Conservation (phyloP, 1,284 basidiomycete genomes). For the Violaceomyces palustris region DNA sequence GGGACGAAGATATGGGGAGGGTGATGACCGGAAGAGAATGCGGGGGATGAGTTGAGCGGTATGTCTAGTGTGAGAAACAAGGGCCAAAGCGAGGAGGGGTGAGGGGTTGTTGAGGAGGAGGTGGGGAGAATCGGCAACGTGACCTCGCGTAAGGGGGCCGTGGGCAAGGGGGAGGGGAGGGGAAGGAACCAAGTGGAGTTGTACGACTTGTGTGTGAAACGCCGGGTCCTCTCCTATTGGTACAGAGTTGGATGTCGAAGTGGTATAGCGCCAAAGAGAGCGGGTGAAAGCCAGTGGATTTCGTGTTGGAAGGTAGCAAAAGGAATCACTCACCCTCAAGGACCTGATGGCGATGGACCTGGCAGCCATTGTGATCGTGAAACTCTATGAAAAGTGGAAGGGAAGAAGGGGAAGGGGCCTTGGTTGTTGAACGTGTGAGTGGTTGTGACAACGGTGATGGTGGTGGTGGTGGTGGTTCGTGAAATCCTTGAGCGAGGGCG, state of each 20-base stretch:
- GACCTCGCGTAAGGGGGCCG: background rate
- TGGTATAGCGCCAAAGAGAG: background rate
- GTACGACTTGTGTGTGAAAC: conserved; percentile 16
- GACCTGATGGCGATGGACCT: conserved; percentile 26
- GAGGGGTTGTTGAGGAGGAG: conserved; percentile 18
- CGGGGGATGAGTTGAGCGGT: conserved; percentile 16
- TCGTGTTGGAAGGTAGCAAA: no score
- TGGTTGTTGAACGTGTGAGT: no score
- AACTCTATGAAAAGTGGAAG: no score
- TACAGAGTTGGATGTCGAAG: background rate
- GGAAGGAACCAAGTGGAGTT: conserved; percentile 5
- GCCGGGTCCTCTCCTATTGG: background rate
- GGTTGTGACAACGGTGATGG: no score
- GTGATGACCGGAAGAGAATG: conserved; percentile 14
- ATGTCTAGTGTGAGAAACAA: background rate
- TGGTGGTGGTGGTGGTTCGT: no score
- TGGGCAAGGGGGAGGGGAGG: conserved; percentile 2
- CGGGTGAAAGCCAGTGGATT: background rate
- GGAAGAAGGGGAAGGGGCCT: no score
- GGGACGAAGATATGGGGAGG: conserved; percentile 7
- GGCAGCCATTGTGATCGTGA: conserved; percentile 14
- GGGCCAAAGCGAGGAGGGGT: no score
- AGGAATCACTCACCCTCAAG: conserved; percentile 24
- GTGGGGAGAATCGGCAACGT: conserved; percentile 5
- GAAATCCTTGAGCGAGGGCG: no score